Evolutionary conservation across 2,329 filamentous ascomycete species (phyloP), one percentile per base, ranked within the genome.

Genomic region (Fusarium floridanum): DNA sequence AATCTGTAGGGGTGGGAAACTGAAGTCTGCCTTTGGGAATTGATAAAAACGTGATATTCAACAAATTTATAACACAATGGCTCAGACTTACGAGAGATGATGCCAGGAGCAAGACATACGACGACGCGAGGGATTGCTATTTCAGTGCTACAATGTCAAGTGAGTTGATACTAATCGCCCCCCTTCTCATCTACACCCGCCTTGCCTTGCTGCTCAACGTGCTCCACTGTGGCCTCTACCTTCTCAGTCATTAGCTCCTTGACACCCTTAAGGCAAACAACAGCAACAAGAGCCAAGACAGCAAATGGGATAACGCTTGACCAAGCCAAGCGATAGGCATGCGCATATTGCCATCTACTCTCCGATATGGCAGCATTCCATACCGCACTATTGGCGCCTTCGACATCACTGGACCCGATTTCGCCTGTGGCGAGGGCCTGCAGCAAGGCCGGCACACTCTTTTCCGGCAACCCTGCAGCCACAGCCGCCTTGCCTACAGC

Each of bases 171-270:
- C 20, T 45, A 45, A 24, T 14, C 22, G 11, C 7, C 20, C 12
- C 20, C 50, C 27, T 64, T 64, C 24, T 64, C 61, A 64, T 64
- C 62, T 22, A 9, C 48, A 34, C 43, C 34, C 24, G 20, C 41
- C 41, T 36, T 20, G 7, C 48, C 41, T 16, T 45, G 50, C 34
- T 64, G 41, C 41, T 14, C 50, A 14, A 64, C 12, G 32, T 64
- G 62, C 43, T 64, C 62, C 10, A 64, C 62, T 34, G 62, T 64
- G 14, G 62, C 62, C 62, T 64, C 62, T 22, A 64, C 48, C 36
- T 64, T 64, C 27, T 64, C 62, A 10, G 62, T 64, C 62, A 64
- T 64, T 24, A 64, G 50, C 62, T 64, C 62, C 27, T 64, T 57
- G 7, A 64, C 62, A 8, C 50, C 50, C 37, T 57, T 64, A 17